Evolutionary conservation across 2,329 filamentous ascomycete genomes (phyloP).

Genomic region (Pseudopithomyces maydicus): DNA sequence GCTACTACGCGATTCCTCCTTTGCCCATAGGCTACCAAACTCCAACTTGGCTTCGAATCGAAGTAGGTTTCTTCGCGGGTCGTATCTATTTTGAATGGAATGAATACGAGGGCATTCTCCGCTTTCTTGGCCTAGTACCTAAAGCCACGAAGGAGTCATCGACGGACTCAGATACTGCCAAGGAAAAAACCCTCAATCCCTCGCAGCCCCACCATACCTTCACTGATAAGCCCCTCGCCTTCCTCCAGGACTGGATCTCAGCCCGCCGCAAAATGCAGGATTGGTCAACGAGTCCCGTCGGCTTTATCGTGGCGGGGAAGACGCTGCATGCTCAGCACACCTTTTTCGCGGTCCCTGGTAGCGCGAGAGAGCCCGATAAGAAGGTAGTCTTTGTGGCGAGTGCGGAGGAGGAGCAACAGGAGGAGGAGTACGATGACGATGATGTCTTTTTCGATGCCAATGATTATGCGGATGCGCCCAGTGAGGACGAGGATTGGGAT

Average conservation of each 20-base stretch:
- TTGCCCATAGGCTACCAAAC: constrained; percentile 48
- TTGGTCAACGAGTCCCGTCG: constrained; percentile 64
- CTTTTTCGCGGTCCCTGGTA: constrained; percentile 52
- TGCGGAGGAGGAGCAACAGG: not conserved
- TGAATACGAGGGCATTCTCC: constrained; percentile 45
- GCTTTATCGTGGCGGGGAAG: constrained; percentile 60
- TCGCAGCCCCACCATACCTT: not conserved
- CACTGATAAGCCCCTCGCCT: constrained; percentile 12
- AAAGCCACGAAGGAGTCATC: not conserved
- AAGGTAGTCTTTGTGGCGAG: not conserved
- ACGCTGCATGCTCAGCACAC: constrained; percentile 53
- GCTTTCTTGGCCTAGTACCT: constrained; percentile 28
- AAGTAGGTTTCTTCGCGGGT: constrained; percentile 66
- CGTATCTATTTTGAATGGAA: constrained; percentile 63
- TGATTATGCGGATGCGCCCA: not conserved
- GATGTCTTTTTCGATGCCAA: not conserved
- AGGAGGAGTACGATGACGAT: not conserved
- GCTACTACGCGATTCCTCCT: constrained; percentile 58
- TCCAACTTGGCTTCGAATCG: constrained; percentile 60
- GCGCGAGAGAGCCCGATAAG: not conserved
- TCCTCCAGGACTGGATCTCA: constrained; percentile 62
- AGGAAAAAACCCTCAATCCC: constrained; percentile 10
- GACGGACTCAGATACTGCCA: constrained; percentile 26
- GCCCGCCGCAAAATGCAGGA: constrained; percentile 62
- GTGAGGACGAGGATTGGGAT: not conserved